Base-by-base conservation (phyloP, 2,329 filamentous ascomycete species). In the Penicillium sp. region DNA sequence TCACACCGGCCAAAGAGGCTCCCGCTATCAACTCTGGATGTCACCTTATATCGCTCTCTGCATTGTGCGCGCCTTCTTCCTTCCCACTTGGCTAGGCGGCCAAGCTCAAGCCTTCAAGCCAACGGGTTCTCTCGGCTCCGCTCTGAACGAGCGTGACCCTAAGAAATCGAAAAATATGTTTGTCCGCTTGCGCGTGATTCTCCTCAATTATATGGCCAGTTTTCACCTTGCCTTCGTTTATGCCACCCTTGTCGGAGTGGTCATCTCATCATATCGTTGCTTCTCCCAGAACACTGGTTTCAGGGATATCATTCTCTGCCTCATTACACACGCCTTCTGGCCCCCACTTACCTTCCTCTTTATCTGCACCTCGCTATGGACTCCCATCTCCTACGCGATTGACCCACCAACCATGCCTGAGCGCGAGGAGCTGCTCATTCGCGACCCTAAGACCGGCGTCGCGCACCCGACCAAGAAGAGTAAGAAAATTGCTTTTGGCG, bases 281-380 rank as follows among this genome's bases (percentile, higher is more conserved):
- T 78, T 81, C 61, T 66, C 72, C 34, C 62, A 72, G 14, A 67
- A 77, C 23, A 63, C 71, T 18, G 64, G 68, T 4, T 68, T 71
- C 32, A 70, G 70, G 58, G 72, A 75, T 9, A 69, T 78, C n/a
- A 71, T 84, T 14, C 64, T 80, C 44, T 78, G 77, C 60, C 72
- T 87, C 4, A 65, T 86, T 38, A 84, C 82, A 0, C 82, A 85
- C 65, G 82, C 81, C 11, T 82, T 81, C 70, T 86, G 84, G 84
- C 83, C 83, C 6, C 84, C 84, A 0, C 62, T 85, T 40, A 80
- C 81, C 0, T 85, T 83, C 70, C 62, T 84, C 40, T 80, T 81
- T 63, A 76, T 81, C 44, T 79, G 78, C 72, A 78, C 74, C 47
- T 80, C 80, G 1, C 71, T 83, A 26, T 84, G 81, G 81, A 82